Evolutionary conservation across 139 green algal species (phyloP).

Genomic region (Diplosphaera chodatii): DNA sequence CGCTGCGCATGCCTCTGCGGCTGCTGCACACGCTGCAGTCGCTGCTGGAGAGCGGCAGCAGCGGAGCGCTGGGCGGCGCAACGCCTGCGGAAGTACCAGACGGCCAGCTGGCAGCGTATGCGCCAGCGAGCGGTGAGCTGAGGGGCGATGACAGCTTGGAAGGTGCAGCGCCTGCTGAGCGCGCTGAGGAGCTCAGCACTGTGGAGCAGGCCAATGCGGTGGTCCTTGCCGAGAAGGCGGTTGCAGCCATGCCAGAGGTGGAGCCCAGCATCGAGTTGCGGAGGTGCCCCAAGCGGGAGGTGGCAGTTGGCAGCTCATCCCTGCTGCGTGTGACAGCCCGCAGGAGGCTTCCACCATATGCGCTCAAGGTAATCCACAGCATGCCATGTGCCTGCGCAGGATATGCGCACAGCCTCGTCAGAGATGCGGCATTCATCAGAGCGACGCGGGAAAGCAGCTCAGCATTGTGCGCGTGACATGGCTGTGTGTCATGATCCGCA

Average conservation of each 20-base stretch:
- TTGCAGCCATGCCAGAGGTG: background rate
- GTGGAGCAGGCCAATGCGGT: too few species aligned
- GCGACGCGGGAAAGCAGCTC: too few species aligned
- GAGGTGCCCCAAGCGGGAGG: slow-evolving; percentile 6
- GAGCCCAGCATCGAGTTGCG: slow-evolving; percentile 14
- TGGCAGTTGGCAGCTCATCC: background rate
- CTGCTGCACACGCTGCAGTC: slow-evolving; percentile 6
- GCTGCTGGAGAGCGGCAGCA: background rate
- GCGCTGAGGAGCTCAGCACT: too few species aligned
- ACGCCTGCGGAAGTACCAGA: background rate
- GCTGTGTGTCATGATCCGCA: background rate
- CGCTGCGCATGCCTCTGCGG: slow-evolving; percentile 18
- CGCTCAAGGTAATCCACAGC: slow-evolving; percentile 5
- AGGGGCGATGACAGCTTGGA: too few species aligned
- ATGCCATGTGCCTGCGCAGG: too few species aligned
- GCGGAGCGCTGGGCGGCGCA: slow-evolving; percentile 2
- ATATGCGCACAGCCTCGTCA: too few species aligned
- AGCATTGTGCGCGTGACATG: too few species aligned
- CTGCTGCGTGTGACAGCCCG: slow-evolving; percentile 11
- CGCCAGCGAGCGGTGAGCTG: too few species aligned
- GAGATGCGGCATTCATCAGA: too few species aligned
- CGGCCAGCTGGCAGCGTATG: background rate
- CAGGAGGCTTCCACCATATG: slow-evolving; percentile 5
- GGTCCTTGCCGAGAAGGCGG: background rate
- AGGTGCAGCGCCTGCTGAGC: too few species aligned